A percentile compares a stretch with the other conserved stretches of the same genome.
Evolutionary conservation across 78 protist species (phyloP).

Genomic region (Bodo saltans): DNA sequence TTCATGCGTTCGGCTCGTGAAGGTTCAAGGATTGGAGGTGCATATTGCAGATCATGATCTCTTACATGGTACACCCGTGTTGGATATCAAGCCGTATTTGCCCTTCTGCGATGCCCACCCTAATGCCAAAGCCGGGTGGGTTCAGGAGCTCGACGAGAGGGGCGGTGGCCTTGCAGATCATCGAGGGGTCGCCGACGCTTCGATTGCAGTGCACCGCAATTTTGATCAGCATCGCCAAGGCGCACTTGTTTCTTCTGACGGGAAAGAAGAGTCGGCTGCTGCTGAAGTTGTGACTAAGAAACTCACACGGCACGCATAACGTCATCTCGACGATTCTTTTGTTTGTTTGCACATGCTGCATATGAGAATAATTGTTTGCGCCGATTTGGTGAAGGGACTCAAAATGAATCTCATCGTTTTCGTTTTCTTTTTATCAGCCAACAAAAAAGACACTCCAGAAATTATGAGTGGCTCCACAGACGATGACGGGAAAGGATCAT

Average conservation of each 20-base stretch:
- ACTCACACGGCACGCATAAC: too few species aligned
- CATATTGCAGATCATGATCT: slow-evolving; percentile 1
- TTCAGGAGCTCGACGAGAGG: background rate
- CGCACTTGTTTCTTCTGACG: background rate
- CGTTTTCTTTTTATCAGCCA: too few species aligned
- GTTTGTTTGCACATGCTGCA: too few species aligned
- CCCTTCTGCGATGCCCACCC: slow-evolving; percentile 26
- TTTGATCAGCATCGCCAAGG: background rate
- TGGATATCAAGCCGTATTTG: slow-evolving; percentile 12
- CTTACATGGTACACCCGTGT: slow-evolving; percentile 15
- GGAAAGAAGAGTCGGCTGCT: too few species aligned
- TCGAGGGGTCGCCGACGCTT: background rate
- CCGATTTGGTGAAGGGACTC: too few species aligned
- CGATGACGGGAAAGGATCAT: too few species aligned
- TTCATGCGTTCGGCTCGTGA: background rate
- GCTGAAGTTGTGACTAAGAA: too few species aligned
- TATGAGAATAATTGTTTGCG: too few species aligned
- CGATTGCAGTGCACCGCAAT: background rate
- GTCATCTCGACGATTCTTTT: too few species aligned
- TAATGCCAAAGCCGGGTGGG: slow-evolving; percentile 3
- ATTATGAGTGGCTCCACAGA: too few species aligned
- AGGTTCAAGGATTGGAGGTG: background rate
- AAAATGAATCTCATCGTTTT: too few species aligned
- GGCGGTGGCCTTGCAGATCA: background rate
- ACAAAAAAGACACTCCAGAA: too few species aligned